Percentiles rank a stretch among this genome's conserved stretches.
Evolutionary conservation across 176 grass and related monocot genomes (phyloP).

Genomic region (Triticum dicoccoides): DNA sequence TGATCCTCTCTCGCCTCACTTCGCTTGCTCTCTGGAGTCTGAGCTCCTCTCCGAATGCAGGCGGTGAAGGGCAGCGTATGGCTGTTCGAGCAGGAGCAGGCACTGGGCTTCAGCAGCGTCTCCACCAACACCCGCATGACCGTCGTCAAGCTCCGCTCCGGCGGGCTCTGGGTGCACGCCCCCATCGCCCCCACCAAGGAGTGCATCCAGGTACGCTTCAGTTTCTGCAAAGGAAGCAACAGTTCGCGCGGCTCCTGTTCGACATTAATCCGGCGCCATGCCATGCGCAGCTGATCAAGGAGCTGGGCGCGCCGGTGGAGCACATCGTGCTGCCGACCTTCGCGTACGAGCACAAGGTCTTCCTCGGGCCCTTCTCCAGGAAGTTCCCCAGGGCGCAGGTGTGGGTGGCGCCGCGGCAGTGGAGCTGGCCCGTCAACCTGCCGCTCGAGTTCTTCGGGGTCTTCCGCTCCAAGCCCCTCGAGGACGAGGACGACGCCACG

Average conservation of each 20-base stretch:
- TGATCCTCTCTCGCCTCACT: too few relatives aligned
- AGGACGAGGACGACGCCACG: constrained; percentile 69
- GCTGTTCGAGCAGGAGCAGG: constrained; percentile 99
- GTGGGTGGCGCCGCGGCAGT: constrained; percentile 91
- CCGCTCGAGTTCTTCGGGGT: constrained; percentile 97
- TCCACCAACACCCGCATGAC: constrained; percentile 97
- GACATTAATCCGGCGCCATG: background rate
- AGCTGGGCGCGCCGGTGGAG: constrained; percentile 92
- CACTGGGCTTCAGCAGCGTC: constrained; percentile 97
- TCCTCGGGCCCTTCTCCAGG: constrained; percentile 87
- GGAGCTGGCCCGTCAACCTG: constrained; percentile 98
- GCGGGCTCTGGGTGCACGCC: constrained; percentile 92
- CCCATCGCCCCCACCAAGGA: constrained; percentile 98
- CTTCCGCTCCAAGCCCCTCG: constrained; percentile 69
- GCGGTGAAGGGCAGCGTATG: constrained; percentile 77
- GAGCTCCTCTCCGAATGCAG: constrained; percentile 9
- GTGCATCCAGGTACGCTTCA: constrained; percentile 63
- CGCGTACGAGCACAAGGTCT: constrained; percentile 99
- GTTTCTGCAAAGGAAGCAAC: background rate
- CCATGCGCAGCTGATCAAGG: constrained; percentile 64
- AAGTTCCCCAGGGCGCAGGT: constrained; percentile 90
- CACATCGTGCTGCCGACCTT: constrained; percentile 93
- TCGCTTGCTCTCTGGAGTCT: too few relatives aligned
- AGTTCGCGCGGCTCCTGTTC: background rate
- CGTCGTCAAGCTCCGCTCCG: constrained; percentile 86